Evolutionary conservation across 225 moss, liverwort and hornwort genomes (phyloP).

Genomic region (Bryum argenteum): DNA sequence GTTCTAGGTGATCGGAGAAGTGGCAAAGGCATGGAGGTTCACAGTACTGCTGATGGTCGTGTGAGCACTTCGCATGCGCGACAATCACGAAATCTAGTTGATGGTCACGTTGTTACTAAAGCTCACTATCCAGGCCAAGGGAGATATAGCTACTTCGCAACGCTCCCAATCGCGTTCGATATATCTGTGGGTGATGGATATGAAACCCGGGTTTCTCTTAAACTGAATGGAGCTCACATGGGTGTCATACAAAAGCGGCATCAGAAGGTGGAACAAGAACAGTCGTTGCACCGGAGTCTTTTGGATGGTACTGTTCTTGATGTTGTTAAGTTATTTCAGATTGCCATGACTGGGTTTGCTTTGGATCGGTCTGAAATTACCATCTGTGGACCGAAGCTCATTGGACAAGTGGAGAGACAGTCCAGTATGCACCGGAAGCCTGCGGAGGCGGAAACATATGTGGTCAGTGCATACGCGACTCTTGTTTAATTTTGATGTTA

Average conservation of each 20-base stretch:
- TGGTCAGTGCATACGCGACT: conserved; percentile 41
- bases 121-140: conserved; percentile 45
- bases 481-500: conserved; percentile 1
- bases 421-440: conserved; percentile 25
- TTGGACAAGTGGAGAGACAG: conserved; percentile 49
- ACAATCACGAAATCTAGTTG: conserved; percentile 30
- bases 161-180: conserved; percentile 51
- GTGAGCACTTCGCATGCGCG: conserved; percentile 29
- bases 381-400: conserved; percentile 46
- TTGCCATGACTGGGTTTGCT: conserved; percentile 51
- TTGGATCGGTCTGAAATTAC: conserved; percentile 47
- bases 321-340: conserved; percentile 48
- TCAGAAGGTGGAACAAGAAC: conserved; percentile 45
- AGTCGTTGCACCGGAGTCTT: conserved; percentile 48
- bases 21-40: conserved; percentile 25
- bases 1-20: conserved; percentile 52
- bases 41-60: conserved; percentile 19
- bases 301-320: conserved; percentile 52
- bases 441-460: conserved; percentile 36
- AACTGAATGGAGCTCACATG: conserved; percentile 59
- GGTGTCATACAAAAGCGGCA: conserved; percentile 50
- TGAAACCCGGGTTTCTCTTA: conserved; percentile 42
- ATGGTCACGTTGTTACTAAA: conserved; percentile 33
- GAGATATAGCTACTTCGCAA: conserved; percentile 55
- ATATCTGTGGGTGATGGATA: conserved; percentile 52